Evolutionary conservation across 139 green algal genomes (phyloP), one percentile per base, ranked within the genome.

Genomic region (Nannochloris sp.): DNA sequence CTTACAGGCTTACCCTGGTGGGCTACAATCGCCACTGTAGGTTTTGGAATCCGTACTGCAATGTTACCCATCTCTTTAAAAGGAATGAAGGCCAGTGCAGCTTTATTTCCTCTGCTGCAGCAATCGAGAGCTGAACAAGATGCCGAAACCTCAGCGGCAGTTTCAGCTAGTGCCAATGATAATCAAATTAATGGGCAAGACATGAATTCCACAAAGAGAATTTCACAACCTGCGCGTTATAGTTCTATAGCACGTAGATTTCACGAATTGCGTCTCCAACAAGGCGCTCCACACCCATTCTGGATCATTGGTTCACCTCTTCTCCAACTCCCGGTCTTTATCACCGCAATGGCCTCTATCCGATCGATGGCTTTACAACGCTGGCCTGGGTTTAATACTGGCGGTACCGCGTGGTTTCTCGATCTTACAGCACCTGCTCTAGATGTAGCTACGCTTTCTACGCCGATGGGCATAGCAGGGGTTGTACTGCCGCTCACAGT

Each of bases 251-350:
- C 51, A 25, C 10, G 9, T 30, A 47, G 47, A 10, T 64, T 72
- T 10, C n/a, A 35, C 4, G 23, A 72, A 61, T 71, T 89, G 48
- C 67, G 81, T 10, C n/a, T 10, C 19, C 74, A 72, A 65, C 64
- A 53, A n/a, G 67, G 47, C 0, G 76, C 69, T 4, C 81, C 84
- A 9, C 77, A 87, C 72, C 84, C 84, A 3, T 42, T 53, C 5
- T 92, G 85, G 85, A 80, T 89, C 10, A 9, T 91, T 35, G 61
- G 78, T n/a, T 86, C 86, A 47, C 81, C 83, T 15, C 36, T 85
- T 6, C 31, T 85, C 0, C 84, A 92, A 76, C 29, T 82, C 3
- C 78, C 84, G 1, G 39, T 89, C 4, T 90, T 92, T 37, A 35
- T 91, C 23, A 71, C 72, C 6, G 67, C 60, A 12, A 78, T 85